Conservation (phyloP, 2,329 filamentous ascomycete genomes). For the Aspergillus pseudoglaucus region DNA sequence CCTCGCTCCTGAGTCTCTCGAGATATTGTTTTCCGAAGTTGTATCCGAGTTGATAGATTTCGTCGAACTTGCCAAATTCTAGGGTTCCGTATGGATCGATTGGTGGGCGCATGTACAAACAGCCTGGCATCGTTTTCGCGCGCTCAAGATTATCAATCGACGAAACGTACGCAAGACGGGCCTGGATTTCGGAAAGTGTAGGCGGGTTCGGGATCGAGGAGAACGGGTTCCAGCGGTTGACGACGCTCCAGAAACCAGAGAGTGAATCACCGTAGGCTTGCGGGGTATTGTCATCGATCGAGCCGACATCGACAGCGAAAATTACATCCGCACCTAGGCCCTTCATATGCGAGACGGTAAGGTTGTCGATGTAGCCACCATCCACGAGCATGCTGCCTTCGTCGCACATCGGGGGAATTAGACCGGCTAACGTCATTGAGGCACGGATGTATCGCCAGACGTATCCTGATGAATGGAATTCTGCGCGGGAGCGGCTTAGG, state of each 20-base stretch:
- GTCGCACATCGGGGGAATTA: slow-evolving; percentile 89
- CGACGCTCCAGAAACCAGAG: slow-evolving; percentile 87
- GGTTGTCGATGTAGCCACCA: slow-evolving; percentile 93
- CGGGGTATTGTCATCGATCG: slow-evolving; percentile 83
- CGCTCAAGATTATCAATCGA: slow-evolving; percentile 90
- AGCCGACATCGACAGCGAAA: slow-evolving; percentile 91
- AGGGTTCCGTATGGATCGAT: slow-evolving; percentile 90
- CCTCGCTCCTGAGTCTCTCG: slow-evolving; percentile 67
- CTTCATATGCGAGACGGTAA: slow-evolving; percentile 97
- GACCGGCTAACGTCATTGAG: slow-evolving; percentile 90
- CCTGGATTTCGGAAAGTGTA: slow-evolving; percentile 92
- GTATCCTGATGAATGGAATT: slow-evolving; percentile 94
- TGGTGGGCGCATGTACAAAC: slow-evolving; percentile 92
- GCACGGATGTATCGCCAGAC: slow-evolving; percentile 96
- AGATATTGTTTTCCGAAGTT: slow-evolving; percentile 76
- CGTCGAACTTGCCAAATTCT: slow-evolving; percentile 96
- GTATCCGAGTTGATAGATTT: slow-evolving; percentile 88
- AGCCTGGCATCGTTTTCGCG: slow-evolving; percentile 84
- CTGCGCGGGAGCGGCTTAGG: slow-evolving; percentile 84
- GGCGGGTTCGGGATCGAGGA: slow-evolving; percentile 84
- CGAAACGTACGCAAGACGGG: slow-evolving; percentile 86
- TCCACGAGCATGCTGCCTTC: slow-evolving; percentile 96
- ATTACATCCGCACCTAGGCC: slow-evolving; percentile 86
- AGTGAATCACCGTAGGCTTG: slow-evolving; percentile 91
- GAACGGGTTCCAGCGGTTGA: slow-evolving; percentile 97